phyloP scores from a whole-genome alignment of 179 eudicot species.

The Patellifolia procumbens region DNA sequence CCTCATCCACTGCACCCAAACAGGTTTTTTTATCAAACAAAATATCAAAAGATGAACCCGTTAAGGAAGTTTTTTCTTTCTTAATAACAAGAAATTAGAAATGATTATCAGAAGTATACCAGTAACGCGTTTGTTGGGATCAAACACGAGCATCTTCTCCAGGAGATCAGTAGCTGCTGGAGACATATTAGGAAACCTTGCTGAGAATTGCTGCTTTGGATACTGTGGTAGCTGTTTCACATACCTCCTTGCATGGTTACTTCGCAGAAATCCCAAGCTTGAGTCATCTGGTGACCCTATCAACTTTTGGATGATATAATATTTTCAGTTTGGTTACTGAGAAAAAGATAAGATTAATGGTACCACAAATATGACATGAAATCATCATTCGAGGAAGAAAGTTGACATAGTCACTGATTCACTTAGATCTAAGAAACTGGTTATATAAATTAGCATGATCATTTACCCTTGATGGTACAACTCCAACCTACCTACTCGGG shows the following conservation, averaged over 20 bases:
- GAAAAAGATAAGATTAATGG: not conserved
- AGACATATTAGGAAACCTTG: constrained; percentile 47
- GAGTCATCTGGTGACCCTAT: constrained; percentile 56
- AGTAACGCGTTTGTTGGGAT: constrained; percentile 48
- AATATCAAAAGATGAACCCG: not conserved
- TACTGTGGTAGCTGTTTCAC: constrained; percentile 48
- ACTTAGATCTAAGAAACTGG: not conserved
- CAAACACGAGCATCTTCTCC: constrained; percentile 54
- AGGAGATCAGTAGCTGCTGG: constrained; percentile 49
- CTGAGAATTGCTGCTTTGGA: constrained; percentile 47
- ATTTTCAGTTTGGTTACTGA: constrained; percentile 19
- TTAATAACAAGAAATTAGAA: not conserved
- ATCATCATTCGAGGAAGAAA: not conserved
- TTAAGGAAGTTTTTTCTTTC: not conserved
- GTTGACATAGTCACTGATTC: not conserved
- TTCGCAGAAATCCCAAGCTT: constrained; percentile 46
- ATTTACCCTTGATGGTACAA: too few species aligned
- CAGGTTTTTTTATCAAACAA: not conserved
- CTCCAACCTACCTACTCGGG: not conserved
- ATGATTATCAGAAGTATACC: constrained; percentile 26
- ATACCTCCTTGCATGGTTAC: constrained; percentile 44
- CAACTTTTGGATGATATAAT: constrained; percentile 32
- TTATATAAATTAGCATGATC: not conserved
- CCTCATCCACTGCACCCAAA: constrained; percentile 52
- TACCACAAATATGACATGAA: not conserved